Conservation (phyloP, 345 rosid genomes). For the Lepidium aucheri region DNA sequence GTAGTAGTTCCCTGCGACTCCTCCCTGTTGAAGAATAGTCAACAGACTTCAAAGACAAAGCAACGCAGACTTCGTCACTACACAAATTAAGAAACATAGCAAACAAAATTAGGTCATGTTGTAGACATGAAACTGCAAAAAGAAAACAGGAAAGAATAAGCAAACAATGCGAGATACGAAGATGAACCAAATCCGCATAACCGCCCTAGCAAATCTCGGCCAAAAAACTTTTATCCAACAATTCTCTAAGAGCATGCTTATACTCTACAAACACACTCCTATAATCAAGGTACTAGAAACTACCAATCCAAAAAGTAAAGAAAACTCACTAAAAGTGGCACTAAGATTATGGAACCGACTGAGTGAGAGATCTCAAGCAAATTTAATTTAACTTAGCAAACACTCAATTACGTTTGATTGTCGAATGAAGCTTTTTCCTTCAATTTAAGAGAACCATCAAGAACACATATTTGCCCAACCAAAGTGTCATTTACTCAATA, state of each 20-base stretch:
- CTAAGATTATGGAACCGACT: background rate
- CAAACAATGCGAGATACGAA: background rate
- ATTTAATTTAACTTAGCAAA: background rate
- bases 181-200: no score
- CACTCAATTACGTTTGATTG: no score
- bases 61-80: background rate
- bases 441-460: no score
- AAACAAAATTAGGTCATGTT: background rate
- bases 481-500: no score
- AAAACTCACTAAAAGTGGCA: no score
- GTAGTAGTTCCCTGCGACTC: background rate
- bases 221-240: background rate
- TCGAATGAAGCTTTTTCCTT: no score
- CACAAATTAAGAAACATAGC: background rate
- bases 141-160: background rate
- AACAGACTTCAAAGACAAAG: background rate
- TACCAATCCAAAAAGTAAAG: no score
- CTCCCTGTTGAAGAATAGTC: background rate
- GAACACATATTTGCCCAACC: no score
- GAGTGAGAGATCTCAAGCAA: background rate
- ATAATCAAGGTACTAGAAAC: no score
- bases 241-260: background rate
- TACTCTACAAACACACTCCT: no score
- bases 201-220: background rate
- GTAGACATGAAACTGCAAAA: background rate